Evolutionary conservation across 768 basidiomycete genomes (phyloP).

Genomic region (Boletus coccyginus): DNA sequence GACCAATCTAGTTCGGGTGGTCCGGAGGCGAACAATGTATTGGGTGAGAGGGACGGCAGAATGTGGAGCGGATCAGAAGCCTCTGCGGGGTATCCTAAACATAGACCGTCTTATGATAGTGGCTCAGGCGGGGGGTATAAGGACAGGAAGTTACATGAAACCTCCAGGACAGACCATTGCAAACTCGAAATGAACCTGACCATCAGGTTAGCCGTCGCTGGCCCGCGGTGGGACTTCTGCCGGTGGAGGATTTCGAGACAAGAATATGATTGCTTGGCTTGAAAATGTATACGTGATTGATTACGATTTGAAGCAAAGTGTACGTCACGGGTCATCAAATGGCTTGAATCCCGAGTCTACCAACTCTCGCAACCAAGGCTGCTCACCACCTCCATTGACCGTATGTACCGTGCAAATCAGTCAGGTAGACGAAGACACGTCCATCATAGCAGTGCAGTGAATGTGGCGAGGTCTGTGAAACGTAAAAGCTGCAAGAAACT

Average conservation of each 20-base stretch:
- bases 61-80: not conserved
- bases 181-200: not conserved
- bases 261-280: too few relatives aligned
- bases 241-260: too few relatives aligned
- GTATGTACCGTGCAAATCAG: constrained; percentile 1
- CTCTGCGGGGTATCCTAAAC: constrained; percentile 4
- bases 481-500: not conserved
- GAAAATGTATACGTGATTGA: too few relatives aligned
- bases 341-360: not conserved
- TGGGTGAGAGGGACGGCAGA: not conserved
- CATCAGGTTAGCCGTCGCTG: too few relatives aligned
- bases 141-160: not conserved
- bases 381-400: constrained; percentile 2
- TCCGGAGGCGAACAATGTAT: constrained; percentile 1
- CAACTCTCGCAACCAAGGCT: not conserved
- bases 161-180: not conserved
- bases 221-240: not conserved
- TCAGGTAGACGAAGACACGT: constrained; percentile 1
- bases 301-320: too few relatives aligned
- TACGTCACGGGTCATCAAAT: too few relatives aligned
- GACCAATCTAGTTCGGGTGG: not conserved
- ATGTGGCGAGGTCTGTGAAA: constrained; percentile 4
- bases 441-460: not conserved
- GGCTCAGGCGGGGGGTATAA: not conserved
- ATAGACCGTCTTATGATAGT: not conserved